Base-by-base conservation (phyloP, 2,329 filamentous ascomycete species). In the Camillea tinctor region DNA sequence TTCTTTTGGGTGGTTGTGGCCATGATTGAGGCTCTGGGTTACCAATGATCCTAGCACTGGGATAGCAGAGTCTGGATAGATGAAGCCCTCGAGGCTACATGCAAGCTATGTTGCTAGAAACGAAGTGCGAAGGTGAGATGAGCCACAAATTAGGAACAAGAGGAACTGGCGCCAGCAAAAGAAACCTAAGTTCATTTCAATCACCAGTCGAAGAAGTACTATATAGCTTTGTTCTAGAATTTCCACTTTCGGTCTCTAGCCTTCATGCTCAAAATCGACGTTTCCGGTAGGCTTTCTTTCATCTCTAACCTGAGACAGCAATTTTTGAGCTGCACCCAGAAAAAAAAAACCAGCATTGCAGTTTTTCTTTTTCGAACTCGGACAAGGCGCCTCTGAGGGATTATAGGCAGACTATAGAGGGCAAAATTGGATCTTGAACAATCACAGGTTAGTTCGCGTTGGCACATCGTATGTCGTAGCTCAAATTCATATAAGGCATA, bases 191-290 rank as follows among this genome's bases (percentile, higher is more conserved):
- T 56, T 50, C 50, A 59, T 55, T 54, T 52, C 44, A 52, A 54
- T 66, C 64, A 60, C 63, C 57, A 61, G 61, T 56, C 55, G 50
- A 50, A 59, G 55, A 55, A 24, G 20, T 30, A 44, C 52, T 11
- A 13, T 22, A 44, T n/a, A 44, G 58, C 65, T 67, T 67, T 67
- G 65, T 56, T 24, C 22, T 53, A 2, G 22, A 22, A 7, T 60
- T 62, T 57, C 65, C 60, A 54, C 36, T 64, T 67, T 61, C 63
- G 60, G 65, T 22, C 20, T 24, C 15, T 20, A 53, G 52, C 48
- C 54, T 59, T 58, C 22, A 40, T 52, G 17, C 58, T 52, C 49
- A 22, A 30, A n/a, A 17, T 20, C 6, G 23, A 51, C 24, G 55
- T 11, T 56, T 56, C 20, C 58, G 59, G 63, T 55, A 58, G 36